Conservation (phyloP, 2,329 filamentous ascomycete genomes). For the Cladobotryum mycophilum region DNA sequence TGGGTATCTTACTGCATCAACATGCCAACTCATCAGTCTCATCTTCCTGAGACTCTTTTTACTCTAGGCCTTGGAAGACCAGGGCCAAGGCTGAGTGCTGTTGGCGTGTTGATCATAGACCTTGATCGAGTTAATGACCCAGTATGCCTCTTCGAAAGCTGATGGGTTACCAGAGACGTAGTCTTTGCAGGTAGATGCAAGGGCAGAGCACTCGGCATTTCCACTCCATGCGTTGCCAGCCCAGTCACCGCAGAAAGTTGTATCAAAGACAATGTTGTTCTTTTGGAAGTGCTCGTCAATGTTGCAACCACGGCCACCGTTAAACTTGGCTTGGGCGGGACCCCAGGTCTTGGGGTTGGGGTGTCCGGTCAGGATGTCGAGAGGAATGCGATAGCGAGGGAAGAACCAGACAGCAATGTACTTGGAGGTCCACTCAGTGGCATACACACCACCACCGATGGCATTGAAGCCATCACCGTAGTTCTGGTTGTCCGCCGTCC, state of each 20-base stretch:
- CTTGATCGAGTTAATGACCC: constrained; percentile 66
- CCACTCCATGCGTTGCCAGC: constrained; percentile 62
- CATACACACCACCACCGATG: constrained; percentile 63
- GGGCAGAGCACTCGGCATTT: constrained; percentile 50
- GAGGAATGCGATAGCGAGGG: constrained; percentile 56
- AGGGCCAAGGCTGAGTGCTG: not conserved
- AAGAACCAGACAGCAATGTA: constrained; percentile 81
- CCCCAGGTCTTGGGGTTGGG: constrained; percentile 68
- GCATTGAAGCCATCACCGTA: constrained; percentile 68
- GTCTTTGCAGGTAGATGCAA: constrained; percentile 60
- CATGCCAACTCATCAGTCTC: not conserved
- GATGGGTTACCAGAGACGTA: constrained; percentile 66
- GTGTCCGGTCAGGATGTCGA: constrained; percentile 50
- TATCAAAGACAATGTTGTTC: constrained; percentile 75
- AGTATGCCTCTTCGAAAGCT: constrained; percentile 68
- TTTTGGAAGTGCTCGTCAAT: constrained; percentile 63
- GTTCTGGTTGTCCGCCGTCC: constrained; percentile 43
- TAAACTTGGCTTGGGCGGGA: constrained; percentile 61
- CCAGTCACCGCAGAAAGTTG: constrained; percentile 84
- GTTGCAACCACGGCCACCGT: constrained; percentile 60
- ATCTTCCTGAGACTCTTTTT: not conserved
- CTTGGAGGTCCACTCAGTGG: constrained; percentile 66
- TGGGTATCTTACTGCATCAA: constrained; percentile 1
- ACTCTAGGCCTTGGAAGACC: not conserved
- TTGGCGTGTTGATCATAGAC: constrained; percentile 39